These are phyloP conservation scores for Ganoderma meredithae DNA, from an alignment of 1,284 basidiomycete species.

Conservation along the genomic window DNA sequence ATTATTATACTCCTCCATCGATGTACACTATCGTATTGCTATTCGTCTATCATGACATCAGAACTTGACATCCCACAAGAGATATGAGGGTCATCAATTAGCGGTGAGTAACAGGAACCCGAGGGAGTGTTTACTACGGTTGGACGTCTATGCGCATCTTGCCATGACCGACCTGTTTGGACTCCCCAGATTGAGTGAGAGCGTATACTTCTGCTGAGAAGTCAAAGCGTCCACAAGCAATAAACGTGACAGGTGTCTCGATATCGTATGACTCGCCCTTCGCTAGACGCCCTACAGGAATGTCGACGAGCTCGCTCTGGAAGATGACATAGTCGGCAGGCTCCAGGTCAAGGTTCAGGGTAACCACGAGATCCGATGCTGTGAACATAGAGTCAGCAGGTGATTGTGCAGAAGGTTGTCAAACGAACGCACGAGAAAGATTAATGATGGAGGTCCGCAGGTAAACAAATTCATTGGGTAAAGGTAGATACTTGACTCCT, in stretches of 20 bases:
- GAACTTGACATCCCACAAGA: slow-evolving; percentile 3
- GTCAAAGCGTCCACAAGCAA: slow-evolving; percentile 77
- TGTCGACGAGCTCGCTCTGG: slow-evolving; percentile 69
- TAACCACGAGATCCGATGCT: slow-evolving; percentile 61
- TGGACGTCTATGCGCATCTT: slow-evolving; percentile 33
- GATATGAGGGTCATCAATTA: slow-evolving; percentile 8
- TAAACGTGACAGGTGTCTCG: slow-evolving; percentile 75
- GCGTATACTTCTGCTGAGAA: slow-evolving; percentile 64
- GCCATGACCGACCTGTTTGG: slow-evolving; percentile 32
- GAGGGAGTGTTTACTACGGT: slow-evolving; percentile 13
- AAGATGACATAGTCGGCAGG: slow-evolving; percentile 72
- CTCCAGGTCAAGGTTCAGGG: slow-evolving; percentile 60
- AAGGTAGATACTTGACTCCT: slow-evolving; percentile 54
- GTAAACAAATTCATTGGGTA: slow-evolving; percentile 66
- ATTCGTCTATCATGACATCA: slow-evolving; percentile 24
- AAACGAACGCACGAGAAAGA: slow-evolving; percentile 55
- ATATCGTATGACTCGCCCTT: slow-evolving; percentile 59
- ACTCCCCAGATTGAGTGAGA: slow-evolving; percentile 23
- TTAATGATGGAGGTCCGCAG: slow-evolving; percentile 66
- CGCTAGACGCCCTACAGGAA: slow-evolving; percentile 65
- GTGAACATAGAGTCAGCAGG: slow-evolving; percentile 20
- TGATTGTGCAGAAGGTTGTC: background rate
- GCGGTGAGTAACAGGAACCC: background rate
- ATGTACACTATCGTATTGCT: slow-evolving; percentile 38
- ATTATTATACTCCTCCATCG: slow-evolving; percentile 31